Evolutionary conservation across 2,329 filamentous ascomycete genomes (phyloP).

Genomic region (Aspergillus sp.): DNA sequence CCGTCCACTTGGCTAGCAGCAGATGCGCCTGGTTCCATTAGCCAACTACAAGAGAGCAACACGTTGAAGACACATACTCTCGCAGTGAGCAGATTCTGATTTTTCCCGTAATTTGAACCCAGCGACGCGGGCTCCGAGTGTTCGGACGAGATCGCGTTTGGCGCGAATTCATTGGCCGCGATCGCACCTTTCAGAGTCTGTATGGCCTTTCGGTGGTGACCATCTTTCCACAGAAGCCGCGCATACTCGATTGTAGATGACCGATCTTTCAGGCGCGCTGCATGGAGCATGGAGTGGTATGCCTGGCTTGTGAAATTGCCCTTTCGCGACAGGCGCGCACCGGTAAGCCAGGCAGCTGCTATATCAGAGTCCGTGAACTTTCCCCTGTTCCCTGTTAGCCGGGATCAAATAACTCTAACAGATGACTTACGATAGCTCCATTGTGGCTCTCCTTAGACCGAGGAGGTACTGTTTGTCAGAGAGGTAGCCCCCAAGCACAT

Average conservation of each 20-base stretch:
- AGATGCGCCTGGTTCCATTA: slow-evolving; percentile 56
- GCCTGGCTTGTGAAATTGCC: slow-evolving; percentile 74
- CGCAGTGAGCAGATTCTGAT: slow-evolving; percentile 44
- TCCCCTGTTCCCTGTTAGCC: slow-evolving; percentile 21
- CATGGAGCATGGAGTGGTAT: slow-evolving; percentile 87
- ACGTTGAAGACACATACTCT: slow-evolving; percentile 20
- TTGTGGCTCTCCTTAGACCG: slow-evolving; percentile 73
- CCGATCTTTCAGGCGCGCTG: slow-evolving; percentile 71
- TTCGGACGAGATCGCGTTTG: slow-evolving; percentile 28
- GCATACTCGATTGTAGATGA: slow-evolving; percentile 92
- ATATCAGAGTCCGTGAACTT: slow-evolving; percentile 63
- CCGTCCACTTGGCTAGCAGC: slow-evolving; percentile 91
- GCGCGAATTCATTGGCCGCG: slow-evolving; percentile 63
- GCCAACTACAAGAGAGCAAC: not conserved
- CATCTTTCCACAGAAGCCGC: slow-evolving; percentile 83
- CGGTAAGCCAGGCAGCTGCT: slow-evolving; percentile 75
- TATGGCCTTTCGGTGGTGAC: slow-evolving; percentile 89
- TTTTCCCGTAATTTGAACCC: slow-evolving; percentile 32
- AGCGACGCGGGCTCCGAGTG: slow-evolving; percentile 28
- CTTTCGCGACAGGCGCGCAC: slow-evolving; percentile 77
- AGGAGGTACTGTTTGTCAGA: slow-evolving; percentile 91
- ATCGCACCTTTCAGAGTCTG: slow-evolving; percentile 84
- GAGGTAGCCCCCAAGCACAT: slow-evolving; percentile 78
- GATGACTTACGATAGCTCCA: slow-evolving; percentile 55
- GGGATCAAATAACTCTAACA: not conserved